Conservation (phyloP, 164 flowering plant genomes). For the Vitis labrusca region DNA sequence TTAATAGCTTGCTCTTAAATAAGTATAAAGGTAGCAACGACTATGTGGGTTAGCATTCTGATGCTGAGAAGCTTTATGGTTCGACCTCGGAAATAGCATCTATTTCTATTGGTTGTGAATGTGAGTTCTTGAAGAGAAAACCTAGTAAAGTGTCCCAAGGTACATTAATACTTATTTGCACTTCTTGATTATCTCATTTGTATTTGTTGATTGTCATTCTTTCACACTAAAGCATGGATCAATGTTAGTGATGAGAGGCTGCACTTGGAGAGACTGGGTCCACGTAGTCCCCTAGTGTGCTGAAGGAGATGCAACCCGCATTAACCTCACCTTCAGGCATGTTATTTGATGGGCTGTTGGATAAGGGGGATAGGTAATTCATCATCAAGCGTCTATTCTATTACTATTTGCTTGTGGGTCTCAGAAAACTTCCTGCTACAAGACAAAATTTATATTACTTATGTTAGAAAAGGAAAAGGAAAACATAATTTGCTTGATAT, state of each 20-base stretch:
- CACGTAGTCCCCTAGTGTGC: conserved; percentile 89
- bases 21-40: conserved; percentile 84
- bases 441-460: too few relatives aligned
- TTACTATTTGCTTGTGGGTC: neutral
- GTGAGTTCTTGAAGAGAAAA: conserved; percentile 80
- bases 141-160: conserved; percentile 43
- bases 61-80: conserved; percentile 93
- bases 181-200: neutral
- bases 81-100: conserved; percentile 86
- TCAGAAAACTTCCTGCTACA: neutral
- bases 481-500: neutral
- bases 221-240: conserved; percentile 71
- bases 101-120: conserved; percentile 85
- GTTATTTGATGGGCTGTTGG: conserved; percentile 26
- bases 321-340: conserved; percentile 87
- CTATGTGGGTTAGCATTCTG: conserved; percentile 94
- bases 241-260: conserved; percentile 77
- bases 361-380: neutral
- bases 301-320: conserved; percentile 63
- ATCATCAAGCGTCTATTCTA: neutral
- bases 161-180: conserved; percentile 6
- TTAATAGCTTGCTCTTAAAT: conserved; percentile 84
- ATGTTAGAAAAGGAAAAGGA: neutral
- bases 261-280: conserved; percentile 83
- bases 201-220: conserved; percentile 37